phyloP scores from a whole-genome alignment of 176 grass and related monocot genomes.

The Otatea glauca region DNA sequence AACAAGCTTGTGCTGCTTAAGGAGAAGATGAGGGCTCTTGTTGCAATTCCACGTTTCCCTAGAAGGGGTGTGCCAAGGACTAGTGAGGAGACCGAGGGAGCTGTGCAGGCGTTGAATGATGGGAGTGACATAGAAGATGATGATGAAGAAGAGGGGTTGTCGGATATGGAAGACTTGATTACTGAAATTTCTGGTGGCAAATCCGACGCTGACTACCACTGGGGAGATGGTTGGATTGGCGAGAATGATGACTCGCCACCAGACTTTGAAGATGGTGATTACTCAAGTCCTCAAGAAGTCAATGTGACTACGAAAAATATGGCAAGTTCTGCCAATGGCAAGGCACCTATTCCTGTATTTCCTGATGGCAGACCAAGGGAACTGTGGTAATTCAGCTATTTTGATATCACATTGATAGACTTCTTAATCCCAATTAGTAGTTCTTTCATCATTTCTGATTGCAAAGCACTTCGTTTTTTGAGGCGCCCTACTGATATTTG shows the following conservation, averaged over 20 bases:
- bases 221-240: conserved; percentile 83
- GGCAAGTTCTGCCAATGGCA: conserved; percentile 25
- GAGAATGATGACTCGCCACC: conserved; percentile 65
- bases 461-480: conserved; percentile 33
- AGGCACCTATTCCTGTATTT: conserved; percentile 59
- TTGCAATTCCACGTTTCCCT: conserved; percentile 63
- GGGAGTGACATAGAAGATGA: conserved; percentile 46
- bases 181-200: conserved; percentile 57
- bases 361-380: conserved; percentile 83
- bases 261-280: conserved; percentile 68
- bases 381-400: conserved; percentile 63
- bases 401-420: conserved; percentile 34
- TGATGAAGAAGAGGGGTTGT: conserved; percentile 63
- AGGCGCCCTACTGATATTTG: conserved; percentile 21
- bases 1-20: conserved; percentile 77
- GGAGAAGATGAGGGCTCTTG: conserved; percentile 95
- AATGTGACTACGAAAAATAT: conserved; percentile 35
- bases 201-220: conserved; percentile 63
- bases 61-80: conserved; percentile 22
- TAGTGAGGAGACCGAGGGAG: conserved; percentile 36
- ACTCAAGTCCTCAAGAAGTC: conserved; percentile 38
- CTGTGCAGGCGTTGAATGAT: neutral
- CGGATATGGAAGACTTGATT: conserved; percentile 73
- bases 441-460: conserved; percentile 33
- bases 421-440: conserved; percentile 14